Percentiles rank a stretch among this genome's conserved stretches.
phyloP scores from a whole-genome alignment of 2,329 filamentous ascomycete species.

The Cercospora janseana region DNA sequence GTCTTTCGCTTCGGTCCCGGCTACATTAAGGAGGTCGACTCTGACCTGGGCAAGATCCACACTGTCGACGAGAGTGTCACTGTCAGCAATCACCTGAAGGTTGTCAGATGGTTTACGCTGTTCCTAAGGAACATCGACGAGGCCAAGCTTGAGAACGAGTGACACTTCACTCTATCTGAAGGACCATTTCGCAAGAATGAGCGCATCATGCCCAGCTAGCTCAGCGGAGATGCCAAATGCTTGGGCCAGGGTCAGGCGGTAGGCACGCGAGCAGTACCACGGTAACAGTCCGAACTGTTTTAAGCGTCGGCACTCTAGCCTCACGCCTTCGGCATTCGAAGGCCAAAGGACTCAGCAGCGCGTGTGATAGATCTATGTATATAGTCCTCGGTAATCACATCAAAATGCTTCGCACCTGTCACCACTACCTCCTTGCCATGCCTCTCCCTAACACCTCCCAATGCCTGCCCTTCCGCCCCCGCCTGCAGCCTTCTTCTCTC shows the following conservation, averaged over 20 bases:
- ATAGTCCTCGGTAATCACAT: neutral
- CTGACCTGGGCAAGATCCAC: slow-evolving; percentile 36
- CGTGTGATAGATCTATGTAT: neutral
- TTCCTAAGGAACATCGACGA: slow-evolving; percentile 50
- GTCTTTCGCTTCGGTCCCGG: slow-evolving; percentile 36
- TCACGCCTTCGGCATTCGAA: neutral
- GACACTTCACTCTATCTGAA: neutral
- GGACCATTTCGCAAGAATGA: neutral
- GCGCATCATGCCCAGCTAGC: neutral
- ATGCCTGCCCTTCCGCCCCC: neutral
- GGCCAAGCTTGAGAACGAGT: slow-evolving; percentile 35
- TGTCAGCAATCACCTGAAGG: slow-evolving; percentile 45
- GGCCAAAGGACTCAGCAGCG: neutral
- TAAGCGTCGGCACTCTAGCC: slow-evolving; percentile 3
- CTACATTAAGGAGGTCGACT: slow-evolving; percentile 33
- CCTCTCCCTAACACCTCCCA: neutral
- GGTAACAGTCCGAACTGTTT: neutral
- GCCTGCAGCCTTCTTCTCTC: slow-evolving; percentile 12
- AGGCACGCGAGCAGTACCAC: slow-evolving; percentile 10
- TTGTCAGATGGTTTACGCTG: slow-evolving; percentile 45
- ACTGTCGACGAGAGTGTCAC: slow-evolving; percentile 37
- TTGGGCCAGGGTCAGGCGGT: neutral
- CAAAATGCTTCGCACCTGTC: neutral
- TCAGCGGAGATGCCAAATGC: neutral
- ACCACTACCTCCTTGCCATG: neutral